Conservation (phyloP, 2,329 filamentous ascomycete species). For the Fusarium incarnatum region DNA sequence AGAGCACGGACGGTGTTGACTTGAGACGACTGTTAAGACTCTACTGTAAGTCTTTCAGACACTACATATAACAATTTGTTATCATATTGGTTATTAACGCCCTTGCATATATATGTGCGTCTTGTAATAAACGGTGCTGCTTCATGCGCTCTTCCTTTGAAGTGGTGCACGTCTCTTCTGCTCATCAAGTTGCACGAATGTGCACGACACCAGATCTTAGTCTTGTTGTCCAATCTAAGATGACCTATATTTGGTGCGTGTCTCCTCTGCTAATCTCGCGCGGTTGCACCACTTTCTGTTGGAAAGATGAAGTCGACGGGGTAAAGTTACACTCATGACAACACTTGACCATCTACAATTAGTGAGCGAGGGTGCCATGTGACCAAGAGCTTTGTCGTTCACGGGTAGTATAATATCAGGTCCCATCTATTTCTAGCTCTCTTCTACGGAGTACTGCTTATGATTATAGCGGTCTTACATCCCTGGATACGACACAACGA, state of each 20-base stretch:
- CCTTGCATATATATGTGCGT: conserved; percentile 9
- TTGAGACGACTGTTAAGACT: conserved; percentile 2
- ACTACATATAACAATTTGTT: background rate
- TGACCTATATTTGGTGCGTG: conserved; percentile 30
- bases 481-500: background rate
- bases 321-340: conserved; percentile 2
- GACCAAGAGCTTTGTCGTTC: background rate
- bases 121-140: conserved; percentile 7
- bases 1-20: conserved; percentile 5
- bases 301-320: conserved; percentile 5
- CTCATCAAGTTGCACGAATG: conserved; percentile 4
- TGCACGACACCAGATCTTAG: conserved; percentile 6
- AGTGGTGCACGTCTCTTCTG: background rate
- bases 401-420: background rate
- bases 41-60: background rate
- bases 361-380: background rate
- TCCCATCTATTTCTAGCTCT: background rate
- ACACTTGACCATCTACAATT: background rate
- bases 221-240: background rate
- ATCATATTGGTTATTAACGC: background rate
- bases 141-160: conserved; percentile 8
- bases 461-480: background rate
- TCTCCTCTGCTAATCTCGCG: conserved; percentile 15
- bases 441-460: background rate
- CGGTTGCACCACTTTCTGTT: conserved; percentile 12